Evolutionary conservation across 345 rosid species (phyloP), one percentile per base, ranked within the genome.

Genomic region (Pistacia integerrima): DNA sequence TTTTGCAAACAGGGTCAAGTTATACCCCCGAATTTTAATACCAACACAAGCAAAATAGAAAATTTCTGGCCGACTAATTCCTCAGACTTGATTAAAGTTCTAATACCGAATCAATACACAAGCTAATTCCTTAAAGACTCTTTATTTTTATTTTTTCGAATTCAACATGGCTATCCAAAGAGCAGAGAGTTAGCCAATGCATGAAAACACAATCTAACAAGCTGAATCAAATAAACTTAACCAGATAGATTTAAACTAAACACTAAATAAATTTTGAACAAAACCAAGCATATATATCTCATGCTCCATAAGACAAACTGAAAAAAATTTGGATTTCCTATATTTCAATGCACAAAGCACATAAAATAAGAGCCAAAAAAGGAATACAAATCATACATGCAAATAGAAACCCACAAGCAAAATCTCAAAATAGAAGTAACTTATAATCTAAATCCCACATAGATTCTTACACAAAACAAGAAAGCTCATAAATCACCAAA

Each of bases 311-410:
- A 51, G 22, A 33, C 13, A 63, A 74, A 38, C 25, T 48, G 48
- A 49, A 5, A 3, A 10, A 35, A 9, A 49, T 4, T 52, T 35
- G 41, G 35, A 14, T 8, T 33, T 54, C 14, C 70, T 4, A 54
- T 38, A 36, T 57, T 46, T 11, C 6, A 67, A 48, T 46, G 16
- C 55, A 48, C 30, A 67, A 67, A 22, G n/a, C 5, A 35, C 12
- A 65, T 8, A 51, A 74, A 74, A 54, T 14, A 36, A 74, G 36
- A 63, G 35, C 16, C 49, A 64, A 64, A 30, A 62, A 17, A 48
- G n/a, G 17, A 36, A 28, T 41, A 41, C 28, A 68, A 13, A 49
- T 33, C 73, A 64, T 49, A 70, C 80, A 82, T 82, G 85, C 82
- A 79, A 79, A 7, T 41, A 5, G 46, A 41, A 70, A 36, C 78